Evolutionary conservation across 306 rosid species (phyloP), one percentile per base, ranked within the genome.

Genomic region (Dicorynia guianensis): DNA sequence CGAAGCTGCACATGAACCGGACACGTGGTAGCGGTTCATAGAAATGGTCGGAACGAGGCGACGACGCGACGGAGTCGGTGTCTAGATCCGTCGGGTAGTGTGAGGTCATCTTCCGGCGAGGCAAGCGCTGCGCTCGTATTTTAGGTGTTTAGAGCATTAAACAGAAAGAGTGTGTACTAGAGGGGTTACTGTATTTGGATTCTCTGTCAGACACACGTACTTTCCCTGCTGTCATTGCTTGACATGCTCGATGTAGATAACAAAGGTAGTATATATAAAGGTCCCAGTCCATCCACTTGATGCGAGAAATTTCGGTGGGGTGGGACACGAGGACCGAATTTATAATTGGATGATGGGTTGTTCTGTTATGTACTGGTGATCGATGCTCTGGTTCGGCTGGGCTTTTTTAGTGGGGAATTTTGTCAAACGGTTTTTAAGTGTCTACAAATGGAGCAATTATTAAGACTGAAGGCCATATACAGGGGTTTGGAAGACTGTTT

Each of bases 1-100:
- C 98, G 78, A 92, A 96, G 80, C 99, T 96, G 85, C 98, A 92
- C 99, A 96, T 96, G 83, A 96, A 89, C 11, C 98, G 91, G 63
- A 86, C 89, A 11, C 89, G 97, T 5, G 89, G 39, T 10, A 76
- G 82, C 0, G 57, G 72, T 4, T 90, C 92, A 18, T 80, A 77
- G 19, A 76, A 81, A 67, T 75, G 63, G 44, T 87, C 97, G 17
- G 92, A 88, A 69, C 96, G 91, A 3, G 99, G 99, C 30, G 97
- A 86, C 2, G 98, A 88, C 6, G 91, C 74, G 6, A 85, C 85
- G 2, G 99, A 92, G 77, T 96, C 97, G 13, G 80, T 67, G 65
- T 95, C 97, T 12, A 81, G 43, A 58, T 91, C 98, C 1, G 85
- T 63, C 0, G 77, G 80, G 46, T 81, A 85, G 61, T 63, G 69